Evolutionary conservation across 805 yeast species (phyloP).

Genomic region (Kazachstania africana): DNA sequence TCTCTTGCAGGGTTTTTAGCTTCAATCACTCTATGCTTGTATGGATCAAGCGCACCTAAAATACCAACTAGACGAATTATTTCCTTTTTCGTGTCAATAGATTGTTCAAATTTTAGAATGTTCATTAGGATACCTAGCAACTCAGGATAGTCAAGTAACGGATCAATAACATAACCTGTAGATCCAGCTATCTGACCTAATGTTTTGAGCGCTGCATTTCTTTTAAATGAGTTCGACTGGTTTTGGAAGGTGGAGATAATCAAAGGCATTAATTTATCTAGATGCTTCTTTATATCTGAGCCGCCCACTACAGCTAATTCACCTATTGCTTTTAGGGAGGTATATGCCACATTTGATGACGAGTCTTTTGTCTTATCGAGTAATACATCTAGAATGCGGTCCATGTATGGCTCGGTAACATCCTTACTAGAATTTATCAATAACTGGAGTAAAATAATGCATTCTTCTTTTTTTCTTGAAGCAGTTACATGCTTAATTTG

Average conservation of each 20-base stretch:
- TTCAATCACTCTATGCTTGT: slow-evolving; percentile 86
- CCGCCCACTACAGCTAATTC: slow-evolving; percentile 84
- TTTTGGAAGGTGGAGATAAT: slow-evolving; percentile 82
- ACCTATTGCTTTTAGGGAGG: slow-evolving; percentile 78
- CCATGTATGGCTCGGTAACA: slow-evolving; percentile 81
- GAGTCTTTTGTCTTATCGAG: slow-evolving; percentile 63
- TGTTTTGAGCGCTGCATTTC: slow-evolving; percentile 82
- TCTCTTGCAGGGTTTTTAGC: slow-evolving; percentile 40
- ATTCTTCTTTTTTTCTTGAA: slow-evolving; percentile 72
- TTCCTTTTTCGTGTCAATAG: slow-evolving; percentile 68
- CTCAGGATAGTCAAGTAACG: slow-evolving; percentile 84
- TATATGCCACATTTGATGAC: slow-evolving; percentile 74
- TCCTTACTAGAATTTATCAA: slow-evolving; percentile 69
- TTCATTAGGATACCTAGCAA: slow-evolving; percentile 69
- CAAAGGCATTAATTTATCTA: slow-evolving; percentile 73
- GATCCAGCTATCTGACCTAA: slow-evolving; percentile 83
- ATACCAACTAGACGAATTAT: slow-evolving; percentile 85
- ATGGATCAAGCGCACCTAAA: slow-evolving; percentile 93
- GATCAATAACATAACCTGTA: slow-evolving; percentile 91
- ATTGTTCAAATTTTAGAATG: slow-evolving; percentile 69
- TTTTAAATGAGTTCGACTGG: slow-evolving; percentile 74
- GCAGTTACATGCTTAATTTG: slow-evolving; percentile 73
- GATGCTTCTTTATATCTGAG: slow-evolving; percentile 61
- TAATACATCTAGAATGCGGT: slow-evolving; percentile 78
- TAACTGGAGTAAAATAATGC: slow-evolving; percentile 62